Conservation (phyloP, 1,284 basidiomycete genomes). For the Malassezia arunalokei region DNA sequence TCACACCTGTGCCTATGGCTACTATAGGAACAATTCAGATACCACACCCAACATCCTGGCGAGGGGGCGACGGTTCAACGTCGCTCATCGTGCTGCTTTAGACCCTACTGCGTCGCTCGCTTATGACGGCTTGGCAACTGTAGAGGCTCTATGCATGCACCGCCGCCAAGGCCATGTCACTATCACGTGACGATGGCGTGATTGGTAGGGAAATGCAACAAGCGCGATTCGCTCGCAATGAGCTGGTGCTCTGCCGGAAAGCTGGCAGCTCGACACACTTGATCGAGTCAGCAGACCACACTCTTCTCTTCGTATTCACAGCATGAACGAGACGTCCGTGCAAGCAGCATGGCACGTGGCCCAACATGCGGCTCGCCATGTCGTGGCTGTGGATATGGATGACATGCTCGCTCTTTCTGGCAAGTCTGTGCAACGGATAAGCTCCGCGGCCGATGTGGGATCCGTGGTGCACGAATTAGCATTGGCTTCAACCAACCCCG, state of each 20-base stretch:
- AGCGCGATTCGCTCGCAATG: not conserved
- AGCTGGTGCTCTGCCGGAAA: not conserved
- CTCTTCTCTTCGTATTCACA: not conserved
- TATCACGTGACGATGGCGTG: constrained; percentile 10
- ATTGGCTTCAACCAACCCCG: not conserved
- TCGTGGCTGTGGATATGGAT: not conserved
- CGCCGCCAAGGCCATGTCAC: not conserved
- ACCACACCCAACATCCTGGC: not conserved
- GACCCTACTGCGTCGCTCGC: no score
- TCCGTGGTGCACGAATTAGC: constrained; percentile 4
- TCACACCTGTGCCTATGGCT: not conserved
- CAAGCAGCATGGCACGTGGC: constrained; percentile 14
- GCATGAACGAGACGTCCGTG: constrained; percentile 11
- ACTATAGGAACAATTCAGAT: not conserved
- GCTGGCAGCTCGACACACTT: no score
- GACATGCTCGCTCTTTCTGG: not conserved
- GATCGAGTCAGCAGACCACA: no score
- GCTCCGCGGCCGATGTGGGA: constrained; percentile 5
- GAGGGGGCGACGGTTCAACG: no score
- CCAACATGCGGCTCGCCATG: not conserved
- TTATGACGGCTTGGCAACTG: no score
- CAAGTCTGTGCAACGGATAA: not conserved
- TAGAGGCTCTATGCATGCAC: no score
- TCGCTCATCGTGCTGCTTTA: no score
- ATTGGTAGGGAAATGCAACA: not conserved